Conservation (phyloP, 2,329 filamentous ascomycete genomes). For the Calonectria ilicicola region DNA sequence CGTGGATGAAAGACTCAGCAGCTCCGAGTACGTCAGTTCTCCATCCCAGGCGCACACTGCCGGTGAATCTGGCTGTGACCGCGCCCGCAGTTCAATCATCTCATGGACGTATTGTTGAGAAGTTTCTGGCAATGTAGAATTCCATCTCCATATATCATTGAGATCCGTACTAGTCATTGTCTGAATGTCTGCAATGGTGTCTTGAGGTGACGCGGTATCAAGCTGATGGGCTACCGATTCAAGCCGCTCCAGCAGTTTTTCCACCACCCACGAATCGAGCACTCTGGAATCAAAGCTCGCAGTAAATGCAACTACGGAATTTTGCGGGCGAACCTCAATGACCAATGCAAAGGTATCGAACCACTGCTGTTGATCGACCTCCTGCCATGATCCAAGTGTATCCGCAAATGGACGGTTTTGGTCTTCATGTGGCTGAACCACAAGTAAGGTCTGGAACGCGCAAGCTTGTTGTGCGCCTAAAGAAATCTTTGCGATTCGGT, state of each 20-base stretch:
- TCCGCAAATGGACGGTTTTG: not conserved
- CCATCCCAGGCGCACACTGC: conserved; percentile 42
- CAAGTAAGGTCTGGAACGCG: not conserved
- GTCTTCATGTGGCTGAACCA: not conserved
- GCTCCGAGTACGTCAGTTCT: conserved; percentile 53
- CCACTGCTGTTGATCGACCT: not conserved
- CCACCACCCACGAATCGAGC: not conserved
- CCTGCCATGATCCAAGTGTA: conserved; percentile 15
- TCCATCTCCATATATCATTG: conserved; percentile 30
- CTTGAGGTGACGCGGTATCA: not conserved
- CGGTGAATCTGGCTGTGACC: conserved; percentile 21
- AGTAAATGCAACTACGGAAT: not conserved
- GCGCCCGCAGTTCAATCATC: conserved; percentile 19
- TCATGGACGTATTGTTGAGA: conserved; percentile 35
- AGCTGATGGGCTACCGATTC: not conserved
- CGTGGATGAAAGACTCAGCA: conserved; percentile 51
- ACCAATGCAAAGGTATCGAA: conserved; percentile 15
- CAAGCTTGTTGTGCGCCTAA: not conserved
- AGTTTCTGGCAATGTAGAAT: conserved; percentile 13
- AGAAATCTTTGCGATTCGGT: not conserved
- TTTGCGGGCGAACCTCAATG: conserved; percentile 1
- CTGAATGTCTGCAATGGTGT: not conserved
- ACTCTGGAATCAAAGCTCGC: conserved; percentile 17
- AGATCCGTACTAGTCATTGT: conserved; percentile 17
- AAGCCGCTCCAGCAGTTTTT: not conserved